phyloP scores from a whole-genome alignment of 352 stramenopile genomes.

The Thraustotheca clavata region DNA sequence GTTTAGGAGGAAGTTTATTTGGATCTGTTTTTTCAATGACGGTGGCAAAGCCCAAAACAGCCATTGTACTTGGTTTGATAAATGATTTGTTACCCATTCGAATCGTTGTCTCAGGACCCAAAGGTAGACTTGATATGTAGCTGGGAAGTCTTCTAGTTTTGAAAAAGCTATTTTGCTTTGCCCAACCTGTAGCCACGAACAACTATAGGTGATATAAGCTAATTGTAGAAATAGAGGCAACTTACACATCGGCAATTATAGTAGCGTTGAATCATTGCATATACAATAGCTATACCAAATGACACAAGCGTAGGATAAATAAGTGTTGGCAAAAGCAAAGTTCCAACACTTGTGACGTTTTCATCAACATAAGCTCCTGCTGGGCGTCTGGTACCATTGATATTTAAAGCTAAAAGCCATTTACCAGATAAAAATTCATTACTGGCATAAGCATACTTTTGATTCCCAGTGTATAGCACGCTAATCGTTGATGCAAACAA shows the following conservation, averaged over 20 bases:
- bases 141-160: neutral
- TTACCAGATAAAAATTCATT: neutral
- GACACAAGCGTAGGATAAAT: neutral
- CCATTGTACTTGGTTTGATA: constrained; percentile 1
- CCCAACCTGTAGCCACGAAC: neutral
- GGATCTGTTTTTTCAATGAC: neutral
- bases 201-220: no score
- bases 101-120: neutral
- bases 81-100: constrained; percentile 6
- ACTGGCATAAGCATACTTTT: neutral
- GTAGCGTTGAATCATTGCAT: neutral
- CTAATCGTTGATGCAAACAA: neutral
- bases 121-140: neutral
- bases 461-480: neutral
- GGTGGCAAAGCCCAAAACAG: neutral
- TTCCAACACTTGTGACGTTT: neutral
- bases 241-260: neutral
- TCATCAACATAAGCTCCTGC: neutral
- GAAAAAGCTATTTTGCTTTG: neutral
- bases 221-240: no score
- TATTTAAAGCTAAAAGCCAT: neutral
- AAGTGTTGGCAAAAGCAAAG: neutral
- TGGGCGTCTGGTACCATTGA: neutral
- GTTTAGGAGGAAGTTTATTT: neutral
- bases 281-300: neutral